Evolutionary conservation across 176 grass and related monocot species (phyloP), one percentile per base, ranked within the genome.

Genomic region (Pontederia paniculata): DNA sequence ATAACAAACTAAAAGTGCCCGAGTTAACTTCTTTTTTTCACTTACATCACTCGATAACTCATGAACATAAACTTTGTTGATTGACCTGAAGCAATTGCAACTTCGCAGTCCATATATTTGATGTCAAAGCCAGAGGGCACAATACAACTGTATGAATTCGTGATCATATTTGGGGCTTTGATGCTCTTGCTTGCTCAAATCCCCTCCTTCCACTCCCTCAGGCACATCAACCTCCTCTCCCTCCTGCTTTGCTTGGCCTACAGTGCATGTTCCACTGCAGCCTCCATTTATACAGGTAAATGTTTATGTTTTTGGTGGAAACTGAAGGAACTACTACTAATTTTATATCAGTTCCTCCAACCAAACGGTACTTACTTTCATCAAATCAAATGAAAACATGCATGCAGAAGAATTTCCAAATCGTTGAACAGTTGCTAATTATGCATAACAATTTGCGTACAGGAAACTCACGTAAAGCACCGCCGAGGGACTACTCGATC

Each of bases 201-300:
- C 69, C 91, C 83, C 14, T 90, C 91, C 4, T 97, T 97, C 80
- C 91, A 97, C 62, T 90, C 86, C 12, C 55, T 97, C 31, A 79
- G 93, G 9, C 86, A 97, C 61, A 77, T 97, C 59, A 88, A 84
- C 68, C 93, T 91, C 62, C 18, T 88, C 67, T 90, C 83, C 54
- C 75, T 91, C 17, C 1, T 90, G 21, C 69, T 88, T 9, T 88
- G 80, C 58, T 66, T 97, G 60, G 58, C 83, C 25, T 97, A 97
- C 78, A 90, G 86, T 61, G 55, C 72, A 28, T 90, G 82, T 41
- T 74, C 91, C 52, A 84, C 88, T 25, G 86, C 77, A 60, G 91
- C 77, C 70, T 79, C 79, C 71, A 67, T 97, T 55, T 81, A 90
- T 70, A 71, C 84, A 17, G 85, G 90, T 84, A 57, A 10, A 0